Base-by-base conservation (phyloP, 2,329 filamentous ascomycete genomes). In the Neofusicoccum umdonicola region DNA sequence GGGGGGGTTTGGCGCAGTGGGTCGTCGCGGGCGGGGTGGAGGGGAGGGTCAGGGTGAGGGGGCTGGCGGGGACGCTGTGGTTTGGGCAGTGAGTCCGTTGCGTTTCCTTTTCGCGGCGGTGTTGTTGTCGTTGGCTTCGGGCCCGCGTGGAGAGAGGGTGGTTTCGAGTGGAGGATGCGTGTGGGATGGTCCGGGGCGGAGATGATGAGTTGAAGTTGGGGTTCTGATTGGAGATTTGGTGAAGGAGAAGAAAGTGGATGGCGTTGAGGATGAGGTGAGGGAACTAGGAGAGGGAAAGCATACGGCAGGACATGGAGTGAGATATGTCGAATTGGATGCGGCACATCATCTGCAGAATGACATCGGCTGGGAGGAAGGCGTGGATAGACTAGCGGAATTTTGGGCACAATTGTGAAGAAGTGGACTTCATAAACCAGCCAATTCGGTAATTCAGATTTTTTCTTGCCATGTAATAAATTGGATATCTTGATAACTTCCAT, bases 281-380 rank as follows among this genome's bases (percentile, higher is more conserved):
- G 50, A 11, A 5, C 13, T 42, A 7, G 47, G 64, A 27, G n/a
- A 65, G 62, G 64, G 64, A 1, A 45, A 48, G 11, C 42, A 58
- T 22, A 47, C 27, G 8, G 54, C 63, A 7, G 47, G 64, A 11
- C 71, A 60, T 11, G 80, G 79, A 0, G 80, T 85, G 9, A 71
- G 73, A 52, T 71, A 69, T 15, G 72, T 81, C 51, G 80, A 85
- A 0, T 73, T 77, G 3, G 78, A 77, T 2, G 76, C 82, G 3
- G 83, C 80, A 1, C 83, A 86, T 70, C 83, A 86, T 72, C 66
- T 85, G 50, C 82, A 85, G 69, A 84, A 86, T 63, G 83, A 86
- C 68, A 71, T 79, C 11, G 75, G 77, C 44, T 84, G 81, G 81
- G 73, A 83, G 62, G 70, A 77, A 2, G 83, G 83, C 0, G 82